Evolutionary conservation across 2,329 filamentous ascomycete species (phyloP), one percentile per base, ranked within the genome.

Genomic region (Sclerotinia subarctica): DNA sequence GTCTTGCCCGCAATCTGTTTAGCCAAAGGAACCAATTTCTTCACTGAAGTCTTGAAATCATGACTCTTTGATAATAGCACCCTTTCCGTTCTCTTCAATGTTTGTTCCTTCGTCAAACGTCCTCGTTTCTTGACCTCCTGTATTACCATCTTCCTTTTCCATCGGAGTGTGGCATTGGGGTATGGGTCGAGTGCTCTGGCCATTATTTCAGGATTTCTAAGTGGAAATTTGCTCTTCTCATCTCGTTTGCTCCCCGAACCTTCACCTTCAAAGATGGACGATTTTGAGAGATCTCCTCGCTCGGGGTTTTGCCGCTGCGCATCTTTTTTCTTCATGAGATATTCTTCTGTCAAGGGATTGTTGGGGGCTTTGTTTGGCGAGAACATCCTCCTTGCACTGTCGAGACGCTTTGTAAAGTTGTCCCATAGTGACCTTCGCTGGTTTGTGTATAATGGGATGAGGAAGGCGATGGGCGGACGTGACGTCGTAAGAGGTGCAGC

Each of bases 1-100:
- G 90, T 89, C 85, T 97, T 98, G 73, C 95, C 95, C 2, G 88
- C 85, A 76, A 99, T 95, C 81, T 98, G 95, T 67, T 90, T 88
- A 32, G 94, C 89, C 62, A 99, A 82, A 74, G 91, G 90, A 64
- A 90, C 89, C 67, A 99, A 84, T 82, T 99, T 99, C 87, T 99
- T 99, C 72, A 92, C 83, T 60, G 89, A 93, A 2, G 95, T 97
- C 75, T 93, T 89, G 77, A 97, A 85, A 73, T 86, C 86, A 58
- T 89, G 85, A 70, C 89, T 93, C 79, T 89, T 89, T 78, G 82
- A 82, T 29, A 77, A 54, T n/a, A 84, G 76, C 74, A 84, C 77
- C 69, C 86, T 82, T 79, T 90, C 87, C 11, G 83, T 82, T 73
- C 89, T 87, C 76, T 87, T 86, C 69, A 97, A 85, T 66, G 85